Evolutionary conservation across 1,139 yeast genomes (phyloP).

Genomic region (Debaryomyces subglobosus): DNA sequence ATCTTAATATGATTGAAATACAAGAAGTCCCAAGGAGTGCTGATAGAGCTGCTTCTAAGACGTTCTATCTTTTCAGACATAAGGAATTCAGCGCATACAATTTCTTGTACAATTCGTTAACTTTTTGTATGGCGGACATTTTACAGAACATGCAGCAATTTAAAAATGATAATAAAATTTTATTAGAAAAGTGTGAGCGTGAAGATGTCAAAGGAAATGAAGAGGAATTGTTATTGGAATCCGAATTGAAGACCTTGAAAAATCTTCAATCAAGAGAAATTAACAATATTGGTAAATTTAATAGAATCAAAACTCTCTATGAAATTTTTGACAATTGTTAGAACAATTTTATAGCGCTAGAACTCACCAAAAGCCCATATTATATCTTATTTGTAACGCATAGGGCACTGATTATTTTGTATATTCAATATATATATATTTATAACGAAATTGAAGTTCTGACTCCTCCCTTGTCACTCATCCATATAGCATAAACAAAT

Average conservation of each 20-base stretch:
- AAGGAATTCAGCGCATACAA: conserved; percentile 65
- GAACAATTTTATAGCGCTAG: neutral
- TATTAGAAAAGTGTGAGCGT: conserved; percentile 79
- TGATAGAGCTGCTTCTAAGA: conserved; percentile 89
- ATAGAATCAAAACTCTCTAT: conserved; percentile 57
- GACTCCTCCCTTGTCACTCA: neutral
- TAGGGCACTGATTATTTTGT: neutral
- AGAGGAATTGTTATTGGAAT: conserved; percentile 68
- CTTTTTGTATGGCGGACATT: conserved; percentile 59
- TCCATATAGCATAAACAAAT: no score
- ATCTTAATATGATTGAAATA: conserved; percentile 63
- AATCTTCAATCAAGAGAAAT: conserved; percentile 61
- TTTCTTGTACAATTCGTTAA: conserved; percentile 34
- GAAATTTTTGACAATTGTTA: conserved; percentile 48
- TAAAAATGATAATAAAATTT: conserved; percentile 63
- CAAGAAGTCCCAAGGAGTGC: conserved; percentile 94
- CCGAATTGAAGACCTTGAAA: conserved; percentile 74
- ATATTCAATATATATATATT: neutral
- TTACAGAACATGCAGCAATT: conserved; percentile 58
- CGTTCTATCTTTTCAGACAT: conserved; percentile 81
- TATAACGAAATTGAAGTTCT: neutral
- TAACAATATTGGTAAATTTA: conserved; percentile 53
- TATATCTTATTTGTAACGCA: neutral
- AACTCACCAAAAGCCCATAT: neutral
- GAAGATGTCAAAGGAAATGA: conserved; percentile 90